These are phyloP conservation scores for Arabidopsis hybrid DNA, from an alignment of 441 rosid species.

Conservation along the genomic window DNA sequence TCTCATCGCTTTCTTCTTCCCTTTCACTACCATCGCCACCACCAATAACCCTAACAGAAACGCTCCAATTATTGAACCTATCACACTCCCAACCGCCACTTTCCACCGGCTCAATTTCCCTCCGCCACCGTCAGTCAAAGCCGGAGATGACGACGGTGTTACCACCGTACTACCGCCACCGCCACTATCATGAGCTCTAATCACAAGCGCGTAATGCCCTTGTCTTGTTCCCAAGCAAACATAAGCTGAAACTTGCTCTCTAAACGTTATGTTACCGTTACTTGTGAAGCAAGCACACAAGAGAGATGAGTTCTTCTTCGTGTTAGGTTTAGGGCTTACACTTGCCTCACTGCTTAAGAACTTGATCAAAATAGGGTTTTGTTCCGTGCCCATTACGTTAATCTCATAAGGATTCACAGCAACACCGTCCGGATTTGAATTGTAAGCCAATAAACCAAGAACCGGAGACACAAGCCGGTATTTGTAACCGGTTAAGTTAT, in stretches of 20 bases:
- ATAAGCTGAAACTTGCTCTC: conserved; percentile 52
- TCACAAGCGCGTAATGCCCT: conserved; percentile 80
- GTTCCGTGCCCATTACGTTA: conserved; percentile 52
- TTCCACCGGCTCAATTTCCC: conserved; percentile 75
- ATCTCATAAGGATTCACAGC: conserved; percentile 63
- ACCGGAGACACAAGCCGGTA: conserved; percentile 79
- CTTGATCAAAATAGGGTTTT: conserved; percentile 66
- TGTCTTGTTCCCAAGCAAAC: conserved; percentile 68
- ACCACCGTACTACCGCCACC: conserved; percentile 5
- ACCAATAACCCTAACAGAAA: conserved; percentile 68
- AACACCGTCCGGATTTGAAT: conserved; percentile 57
- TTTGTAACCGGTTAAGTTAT: conserved; percentile 49
- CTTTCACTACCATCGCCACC: conserved; percentile 84
- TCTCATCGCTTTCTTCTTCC: conserved; percentile 85
- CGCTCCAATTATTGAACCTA: conserved; percentile 71
- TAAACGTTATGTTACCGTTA: conserved; percentile 63
- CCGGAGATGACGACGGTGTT: conserved; percentile 30
- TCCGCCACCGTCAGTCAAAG: conserved; percentile 34
- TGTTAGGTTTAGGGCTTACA: conserved; percentile 22
- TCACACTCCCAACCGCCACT: conserved; percentile 76
- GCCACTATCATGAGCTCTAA: background rate
- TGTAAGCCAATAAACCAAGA: conserved; percentile 81
- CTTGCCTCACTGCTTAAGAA: conserved; percentile 49
- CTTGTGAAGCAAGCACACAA: conserved; percentile 75
- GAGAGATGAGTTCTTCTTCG: conserved; percentile 39